Conservation (phyloP, 176 grass and related monocot genomes). For the Puccinellia tenuiflora region DNA sequence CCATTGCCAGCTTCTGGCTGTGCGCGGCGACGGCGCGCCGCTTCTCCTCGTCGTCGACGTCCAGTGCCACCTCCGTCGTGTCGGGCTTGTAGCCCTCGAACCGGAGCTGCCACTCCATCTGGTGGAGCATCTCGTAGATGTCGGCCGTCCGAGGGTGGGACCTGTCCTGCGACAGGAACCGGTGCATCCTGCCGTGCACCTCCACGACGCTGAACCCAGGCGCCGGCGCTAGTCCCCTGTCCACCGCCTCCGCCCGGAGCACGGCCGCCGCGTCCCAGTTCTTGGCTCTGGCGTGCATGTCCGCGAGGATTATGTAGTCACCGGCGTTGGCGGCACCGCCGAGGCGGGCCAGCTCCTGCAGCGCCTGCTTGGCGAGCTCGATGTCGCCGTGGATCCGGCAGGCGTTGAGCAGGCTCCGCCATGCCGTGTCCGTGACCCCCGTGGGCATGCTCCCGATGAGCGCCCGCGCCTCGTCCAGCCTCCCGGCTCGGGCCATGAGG, state of each 20-base stretch:
- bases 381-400: constrained; percentile 60
- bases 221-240: constrained; percentile 36
- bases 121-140: constrained; percentile 75
- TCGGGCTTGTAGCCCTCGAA: constrained; percentile 55
- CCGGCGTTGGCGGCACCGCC: constrained; percentile 35
- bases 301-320: constrained; percentile 66
- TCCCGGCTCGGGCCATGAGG: constrained; percentile 56
- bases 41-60: constrained; percentile 62
- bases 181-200: constrained; percentile 60
- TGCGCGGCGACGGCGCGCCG: constrained; percentile 25
- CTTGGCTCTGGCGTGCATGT: constrained; percentile 49
- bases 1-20: constrained; percentile 89
- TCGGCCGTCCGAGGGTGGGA: constrained; percentile 41
- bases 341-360: constrained; percentile 32
- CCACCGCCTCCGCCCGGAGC: constrained; percentile 31
- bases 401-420: constrained; percentile 71
- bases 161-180: constrained; percentile 68
- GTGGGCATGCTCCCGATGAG: constrained; percentile 61
- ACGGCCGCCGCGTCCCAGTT: constrained; percentile 34
- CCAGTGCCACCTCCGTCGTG: constrained; percentile 52
- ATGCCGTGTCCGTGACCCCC: constrained; percentile 43
- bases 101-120: constrained; percentile 73
- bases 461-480: constrained; percentile 43
- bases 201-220: constrained; percentile 66
- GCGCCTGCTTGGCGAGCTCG: constrained; percentile 30